Base-by-base conservation (phyloP, 2,329 filamentous ascomycete genomes). In the Ciborinia camelliae region DNA sequence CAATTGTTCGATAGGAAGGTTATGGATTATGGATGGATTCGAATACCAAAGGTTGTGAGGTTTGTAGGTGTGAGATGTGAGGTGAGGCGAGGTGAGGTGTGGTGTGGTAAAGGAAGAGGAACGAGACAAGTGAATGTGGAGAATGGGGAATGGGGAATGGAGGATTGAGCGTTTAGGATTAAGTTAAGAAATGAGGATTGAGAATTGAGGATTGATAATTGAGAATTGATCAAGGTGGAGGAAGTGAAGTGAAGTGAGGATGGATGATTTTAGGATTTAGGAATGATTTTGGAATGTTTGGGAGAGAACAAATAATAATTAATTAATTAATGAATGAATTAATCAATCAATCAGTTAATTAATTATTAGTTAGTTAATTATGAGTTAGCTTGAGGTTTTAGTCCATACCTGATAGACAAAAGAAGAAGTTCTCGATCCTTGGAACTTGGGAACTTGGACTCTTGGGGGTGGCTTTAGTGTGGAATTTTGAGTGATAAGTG, bases 71-170 rank as follows among this genome's bases (percentile, higher is more conserved):
- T 41, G 39, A 41, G 39, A 15, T 41, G 39, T 41, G 15, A 14
- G 39, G 15, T 14, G 18, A 45, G 10, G 10, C n/a, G n/a, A n/a
- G n/a, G n/a, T n/a, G n/a, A n/a, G n/a, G n/a, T n/a, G 41, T 43
- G 20, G 41, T 20, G 41, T 7, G 41, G 26, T 28, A n/a, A 26
- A 50, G 48, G 28, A 1, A 30, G 50, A 52, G 23, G 30, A 35
- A 35, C 26, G 51, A 54, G 39, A 54, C 55, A 23, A 47, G 55
- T 45, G 41, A 58, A 58, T 58, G 55, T 58, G 55, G 55, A 58
- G 55, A 58, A 58, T 32, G 54, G 39, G 20, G 15, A 26, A 30
- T 28, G 53, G 39, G 15, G 39, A 20, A 20, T 14, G 20, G 15
- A 20, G 43, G 20, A n/a, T n/a, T n/a, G n/a, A n/a, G n/a, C n/a